These are phyloP conservation scores for Suillus luteus DNA, from an alignment of 768 basidiomycete species.

Conservation along the genomic window DNA sequence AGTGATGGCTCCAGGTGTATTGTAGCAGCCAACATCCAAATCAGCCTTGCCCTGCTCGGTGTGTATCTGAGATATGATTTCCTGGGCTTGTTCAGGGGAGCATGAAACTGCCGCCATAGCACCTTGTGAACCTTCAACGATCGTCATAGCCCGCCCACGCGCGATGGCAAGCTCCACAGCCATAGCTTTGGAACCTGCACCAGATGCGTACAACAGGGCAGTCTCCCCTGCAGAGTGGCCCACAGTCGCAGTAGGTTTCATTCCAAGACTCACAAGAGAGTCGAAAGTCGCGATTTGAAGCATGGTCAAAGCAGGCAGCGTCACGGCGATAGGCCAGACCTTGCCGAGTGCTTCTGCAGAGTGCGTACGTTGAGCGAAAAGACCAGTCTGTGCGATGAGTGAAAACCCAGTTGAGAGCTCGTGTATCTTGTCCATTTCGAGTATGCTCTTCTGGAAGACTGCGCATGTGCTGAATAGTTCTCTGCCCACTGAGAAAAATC, in stretches of 20 bases:
- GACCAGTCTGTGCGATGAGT: conserved; percentile 37
- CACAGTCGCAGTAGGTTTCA: conserved; percentile 40
- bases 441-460: conserved; percentile 40
- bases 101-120: conserved; percentile 49
- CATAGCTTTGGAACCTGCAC: conserved; percentile 41
- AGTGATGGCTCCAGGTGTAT: conserved; percentile 39
- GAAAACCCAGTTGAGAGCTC: conserved; percentile 34
- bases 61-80: conserved; percentile 22
- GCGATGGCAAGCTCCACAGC: conserved; percentile 47
- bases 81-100: conserved; percentile 27
- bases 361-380: conserved; percentile 32
- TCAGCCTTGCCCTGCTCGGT: conserved; percentile 12
- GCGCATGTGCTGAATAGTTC: conserved; percentile 37
- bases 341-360: conserved; percentile 13
- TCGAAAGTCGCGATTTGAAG: conserved; percentile 50
- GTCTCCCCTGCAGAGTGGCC: conserved; percentile 55
- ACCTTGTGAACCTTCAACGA: conserved; percentile 36
- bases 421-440: conserved; percentile 40
- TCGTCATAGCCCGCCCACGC: conserved; percentile 40
- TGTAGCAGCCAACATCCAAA: conserved; percentile 46
- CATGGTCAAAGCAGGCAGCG: conserved; percentile 44
- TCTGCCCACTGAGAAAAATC: conserved; percentile 36
- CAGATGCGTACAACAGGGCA: conserved; percentile 44
- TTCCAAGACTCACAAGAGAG: conserved; percentile 36
- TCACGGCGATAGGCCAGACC: conserved; percentile 38